phyloP scores from a whole-genome alignment of 73 alveolate species.

The Effrenium voratum region DNA sequence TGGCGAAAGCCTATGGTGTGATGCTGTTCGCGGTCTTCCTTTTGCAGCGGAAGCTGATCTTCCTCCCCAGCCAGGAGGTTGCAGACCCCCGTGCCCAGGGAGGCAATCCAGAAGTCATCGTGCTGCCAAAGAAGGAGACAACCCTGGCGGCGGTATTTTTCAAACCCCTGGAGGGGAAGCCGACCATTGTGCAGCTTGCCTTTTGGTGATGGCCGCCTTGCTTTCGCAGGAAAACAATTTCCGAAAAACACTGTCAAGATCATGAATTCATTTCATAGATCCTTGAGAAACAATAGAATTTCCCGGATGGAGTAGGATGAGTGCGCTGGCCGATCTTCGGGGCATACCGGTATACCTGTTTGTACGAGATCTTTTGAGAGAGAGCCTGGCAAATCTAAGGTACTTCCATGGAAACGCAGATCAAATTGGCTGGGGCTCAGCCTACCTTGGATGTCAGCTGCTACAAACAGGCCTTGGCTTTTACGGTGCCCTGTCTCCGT shows the following conservation, averaged over 20 bases:
- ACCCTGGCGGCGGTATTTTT: conserved; percentile 3
- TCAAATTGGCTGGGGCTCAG: conserved; percentile 54
- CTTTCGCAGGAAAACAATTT: too few species aligned
- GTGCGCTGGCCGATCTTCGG: too few species aligned
- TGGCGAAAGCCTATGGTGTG: conserved; percentile 39
- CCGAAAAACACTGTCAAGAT: too few species aligned
- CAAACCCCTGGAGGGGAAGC: background rate
- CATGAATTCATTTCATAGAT: too few species aligned
- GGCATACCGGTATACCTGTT: too few species aligned
- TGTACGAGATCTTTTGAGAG: too few species aligned
- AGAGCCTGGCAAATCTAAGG: too few species aligned
- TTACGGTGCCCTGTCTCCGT: conserved; percentile 31
- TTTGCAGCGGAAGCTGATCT: conserved; percentile 38
- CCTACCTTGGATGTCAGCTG: conserved; percentile 21
- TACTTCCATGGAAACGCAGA: conserved; percentile 58
- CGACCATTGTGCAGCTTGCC: conserved; percentile 33
- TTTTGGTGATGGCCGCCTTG: too few species aligned
- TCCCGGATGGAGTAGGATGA: too few species aligned
- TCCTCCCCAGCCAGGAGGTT: conserved; percentile 42
- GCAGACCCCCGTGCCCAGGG: conserved; percentile 25
- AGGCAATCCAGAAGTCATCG: background rate
- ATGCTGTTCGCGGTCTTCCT: conserved; percentile 18
- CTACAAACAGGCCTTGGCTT: conserved; percentile 43
- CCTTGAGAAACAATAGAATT: too few species aligned
- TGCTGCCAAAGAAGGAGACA: conserved; percentile 1